These are phyloP conservation scores for Ogataea glucozyma DNA, from an alignment of 805 yeast genomes.

Conservation along the genomic window DNA sequence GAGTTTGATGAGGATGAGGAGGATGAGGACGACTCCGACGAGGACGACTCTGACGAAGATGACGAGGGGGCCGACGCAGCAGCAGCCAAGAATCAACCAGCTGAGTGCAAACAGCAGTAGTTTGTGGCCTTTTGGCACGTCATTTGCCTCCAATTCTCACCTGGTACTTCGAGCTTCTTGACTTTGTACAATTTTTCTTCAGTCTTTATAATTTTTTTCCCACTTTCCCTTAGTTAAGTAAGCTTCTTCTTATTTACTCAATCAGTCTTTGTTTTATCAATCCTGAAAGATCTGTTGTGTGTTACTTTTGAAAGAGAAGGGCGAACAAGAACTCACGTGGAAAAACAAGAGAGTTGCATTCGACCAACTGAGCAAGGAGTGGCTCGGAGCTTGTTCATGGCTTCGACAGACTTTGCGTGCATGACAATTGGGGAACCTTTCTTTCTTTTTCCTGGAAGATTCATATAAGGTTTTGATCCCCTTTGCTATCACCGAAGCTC, in stretches of 20 bases:
- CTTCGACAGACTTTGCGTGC: no score
- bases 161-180: no score
- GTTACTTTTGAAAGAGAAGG: no score
- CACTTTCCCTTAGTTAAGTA: not conserved
- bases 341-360: no score
- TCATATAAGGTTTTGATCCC: slow-evolving; percentile 1
- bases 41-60: slow-evolving; percentile 44
- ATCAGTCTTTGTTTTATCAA: no score
- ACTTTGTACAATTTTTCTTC: no score
- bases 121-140: not conserved
- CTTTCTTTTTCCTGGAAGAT: slow-evolving; percentile 8
- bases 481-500: slow-evolving; percentile 4
- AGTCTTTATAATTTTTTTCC: not conserved
- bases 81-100: slow-evolving; percentile 57
- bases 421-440: slow-evolving; percentile 2
- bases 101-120: slow-evolving; percentile 75
- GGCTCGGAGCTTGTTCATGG: no score
- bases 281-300: no score
- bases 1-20: slow-evolving; percentile 65
- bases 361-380: no score
- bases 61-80: slow-evolving; percentile 37
- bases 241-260: no score
- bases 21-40: slow-evolving; percentile 60
- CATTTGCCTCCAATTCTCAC: no score
- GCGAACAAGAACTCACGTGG: no score